These are phyloP conservation scores for Leonotis leonurus DNA, from an alignment of 257 asterid species.

Conservation along the genomic window DNA sequence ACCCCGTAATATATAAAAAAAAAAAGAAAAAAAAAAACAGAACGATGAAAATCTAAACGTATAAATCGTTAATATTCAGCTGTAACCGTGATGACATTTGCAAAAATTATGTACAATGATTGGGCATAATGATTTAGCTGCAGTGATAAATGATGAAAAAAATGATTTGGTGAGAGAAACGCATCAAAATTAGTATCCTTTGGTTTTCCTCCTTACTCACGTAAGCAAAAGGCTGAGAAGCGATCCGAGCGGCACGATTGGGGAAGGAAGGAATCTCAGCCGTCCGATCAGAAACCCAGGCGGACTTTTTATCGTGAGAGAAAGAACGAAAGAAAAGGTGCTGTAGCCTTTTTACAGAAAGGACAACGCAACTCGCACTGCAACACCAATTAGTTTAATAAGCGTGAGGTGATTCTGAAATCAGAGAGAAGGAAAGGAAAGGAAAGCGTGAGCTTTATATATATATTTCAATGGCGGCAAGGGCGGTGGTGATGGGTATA, in stretches of 20 bases:
- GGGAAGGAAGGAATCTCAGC: constrained; percentile 17
- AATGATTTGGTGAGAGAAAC: constrained; percentile 16
- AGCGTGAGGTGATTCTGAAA: background rate
- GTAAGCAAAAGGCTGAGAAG: constrained; percentile 18
- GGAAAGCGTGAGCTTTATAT: constrained; percentile 9
- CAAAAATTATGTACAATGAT: background rate
- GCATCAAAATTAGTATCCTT: background rate
- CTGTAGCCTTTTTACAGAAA: constrained; percentile 14
- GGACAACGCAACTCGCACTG: constrained; percentile 4
- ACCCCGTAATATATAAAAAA: too few relatives aligned
- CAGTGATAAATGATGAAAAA: constrained; percentile 16
- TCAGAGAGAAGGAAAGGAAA: background rate
- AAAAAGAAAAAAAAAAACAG: background rate
- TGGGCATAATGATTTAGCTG: constrained; percentile 7
- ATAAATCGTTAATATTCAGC: background rate
- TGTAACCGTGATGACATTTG: background rate
- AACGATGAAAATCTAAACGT: background rate
- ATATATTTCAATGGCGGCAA: constrained; percentile 19
- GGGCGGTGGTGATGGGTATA: constrained; percentile 7
- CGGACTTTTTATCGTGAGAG: constrained; percentile 15
- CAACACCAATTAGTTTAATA: too few relatives aligned
- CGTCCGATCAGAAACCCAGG: constrained; percentile 27
- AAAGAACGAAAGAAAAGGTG: constrained; percentile 11
- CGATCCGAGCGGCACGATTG: constrained; percentile 25
- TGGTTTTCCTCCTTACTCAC: constrained; percentile 15